Evolutionary conservation across 129 eudicot species (phyloP), one percentile per base, ranked within the genome.

Genomic region (Flaveria bidentis): DNA sequence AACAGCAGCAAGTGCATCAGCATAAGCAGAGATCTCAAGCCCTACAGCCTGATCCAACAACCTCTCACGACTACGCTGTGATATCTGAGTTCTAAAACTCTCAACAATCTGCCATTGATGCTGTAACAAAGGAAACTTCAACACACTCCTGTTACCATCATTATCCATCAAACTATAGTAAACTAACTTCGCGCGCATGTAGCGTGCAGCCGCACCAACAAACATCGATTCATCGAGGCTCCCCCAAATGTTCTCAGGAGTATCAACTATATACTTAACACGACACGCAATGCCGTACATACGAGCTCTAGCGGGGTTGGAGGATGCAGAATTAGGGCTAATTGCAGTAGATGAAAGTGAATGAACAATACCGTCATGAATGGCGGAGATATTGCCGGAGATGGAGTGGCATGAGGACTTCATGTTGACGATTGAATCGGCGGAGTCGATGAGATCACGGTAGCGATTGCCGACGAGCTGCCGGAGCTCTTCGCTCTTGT

Each of bases 31-130:
- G 25, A 93, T 82, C 44, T 84, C 88, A 12, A 82, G 78, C 22
- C 81, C 84, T 20, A 50, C 52, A 9, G 78, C 74, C 22, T 88
- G 90, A 80, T 89, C 92, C 83, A 85, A 44, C 87, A 93, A 80
- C 49, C 88, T 81, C 81, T 93, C 98, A 4, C 91, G 85, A 66
- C 97, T 86, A 57, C 97, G 85, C 83, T 84, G 91, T 12, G 98
- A 93, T 76, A 93, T 93, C 86, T 88, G 97, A 6, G 55, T 67
- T 83, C 78, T 90, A 69, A 93, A 93, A 74, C 98, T 91, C 87
- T 91, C 97, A 3, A 93, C 98, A 41, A 93, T 88, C 84, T 90
- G 96, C 97, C 98, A 93, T 73, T 93, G 98, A 46, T 91, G 98
- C 60, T 81, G 88, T 50, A 93, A 69, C 65, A 93, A 26, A 44